Base-by-base conservation (phyloP, 129 eudicot genomes). In the Cynara cardunculus region DNA sequence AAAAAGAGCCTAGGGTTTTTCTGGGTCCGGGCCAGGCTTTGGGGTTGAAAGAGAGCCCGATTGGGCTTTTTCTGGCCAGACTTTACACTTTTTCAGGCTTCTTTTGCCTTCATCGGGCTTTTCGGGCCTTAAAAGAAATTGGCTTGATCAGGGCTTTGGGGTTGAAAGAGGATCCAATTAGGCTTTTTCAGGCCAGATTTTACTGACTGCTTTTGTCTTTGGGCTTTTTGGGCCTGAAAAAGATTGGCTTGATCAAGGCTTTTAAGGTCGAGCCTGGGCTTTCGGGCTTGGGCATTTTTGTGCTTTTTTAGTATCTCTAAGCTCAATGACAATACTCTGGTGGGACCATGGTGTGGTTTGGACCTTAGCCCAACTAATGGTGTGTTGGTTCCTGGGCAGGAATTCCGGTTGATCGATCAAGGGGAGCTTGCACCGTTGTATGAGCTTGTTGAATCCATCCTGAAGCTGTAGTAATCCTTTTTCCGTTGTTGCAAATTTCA, bases 371-470 rank as follows among this genome's bases (percentile, higher is more conserved):
- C 24, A 26, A 78, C 49, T 74, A 84, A 81, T 37, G 68, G 37
- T n/a, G 27, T 79, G 49, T 74, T 26, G 44, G 59, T 71, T 35
- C 56, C 41, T 86, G 84, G 44, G 28, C 90, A 93, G 97, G 97
- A 93, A 85, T 93, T 93, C 59, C 92, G 84, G 67, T 83, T 93
- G 87, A 93, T 93, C 46, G 96, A 93, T 78, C 90, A 90, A 64
- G 92, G 83, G 53, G 97, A 90, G 87, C 96, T 90, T 74, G 96
- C 93, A 61, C 96, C 97, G 56, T 87, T 93, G 3, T 76, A 83
- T 26, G 97, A 93, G 74, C 91, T 93, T 75, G 93, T 93, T 62
- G 97, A 93, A 64, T 89, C 97, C 46, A 90, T 93, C 80, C 85
- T 93, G 53, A 89, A 89, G 81, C 27, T 25, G 12, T 85, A 88